Conservation (phyloP, 1,139 yeast species). For the Pichia sp. region DNA sequence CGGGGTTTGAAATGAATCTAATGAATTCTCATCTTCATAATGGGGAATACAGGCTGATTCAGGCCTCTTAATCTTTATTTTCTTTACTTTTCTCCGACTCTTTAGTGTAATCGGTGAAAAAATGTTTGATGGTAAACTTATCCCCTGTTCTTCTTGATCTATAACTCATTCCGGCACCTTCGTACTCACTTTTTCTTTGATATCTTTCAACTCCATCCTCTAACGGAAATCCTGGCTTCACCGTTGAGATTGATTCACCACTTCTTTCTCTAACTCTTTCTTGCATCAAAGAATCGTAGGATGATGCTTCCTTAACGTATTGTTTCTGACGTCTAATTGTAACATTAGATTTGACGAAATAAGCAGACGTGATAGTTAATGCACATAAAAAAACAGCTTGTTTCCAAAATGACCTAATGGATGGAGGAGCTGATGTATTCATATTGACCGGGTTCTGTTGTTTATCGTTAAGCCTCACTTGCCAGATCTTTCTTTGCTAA, state of each 20-base stretch:
- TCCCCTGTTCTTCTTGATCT: slow-evolving; percentile 41
- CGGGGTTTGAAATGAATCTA: no score
- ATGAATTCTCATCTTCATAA: no score
- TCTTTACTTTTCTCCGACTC: no score
- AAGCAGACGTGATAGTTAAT: slow-evolving; percentile 25
- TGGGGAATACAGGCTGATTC: no score
- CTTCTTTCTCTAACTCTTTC: slow-evolving; percentile 14
- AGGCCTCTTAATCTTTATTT: no score
- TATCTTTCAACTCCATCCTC: slow-evolving; percentile 20
- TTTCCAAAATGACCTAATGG: slow-evolving; percentile 24
- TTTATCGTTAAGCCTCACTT: not conserved
- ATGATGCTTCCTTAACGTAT: slow-evolving; percentile 26
- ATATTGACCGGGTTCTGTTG: not conserved
- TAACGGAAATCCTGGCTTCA: slow-evolving; percentile 36
- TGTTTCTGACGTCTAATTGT: slow-evolving; percentile 26
- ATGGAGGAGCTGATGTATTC: slow-evolving; percentile 18
- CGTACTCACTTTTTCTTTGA: slow-evolving; percentile 50
- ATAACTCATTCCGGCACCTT: slow-evolving; percentile 58
- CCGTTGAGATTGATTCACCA: slow-evolving; percentile 26
- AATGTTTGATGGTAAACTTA: slow-evolving; percentile 19
- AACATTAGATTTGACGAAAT: slow-evolving; percentile 26
- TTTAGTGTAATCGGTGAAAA: slow-evolving; percentile 11
- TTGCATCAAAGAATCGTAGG: slow-evolving; percentile 23
- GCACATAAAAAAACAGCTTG: slow-evolving; percentile 21
- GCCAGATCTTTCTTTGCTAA: not conserved